These are phyloP conservation scores for Penicillium sp. DNA, from an alignment of 2,329 filamentous ascomycete genomes.

Conservation along the genomic window DNA sequence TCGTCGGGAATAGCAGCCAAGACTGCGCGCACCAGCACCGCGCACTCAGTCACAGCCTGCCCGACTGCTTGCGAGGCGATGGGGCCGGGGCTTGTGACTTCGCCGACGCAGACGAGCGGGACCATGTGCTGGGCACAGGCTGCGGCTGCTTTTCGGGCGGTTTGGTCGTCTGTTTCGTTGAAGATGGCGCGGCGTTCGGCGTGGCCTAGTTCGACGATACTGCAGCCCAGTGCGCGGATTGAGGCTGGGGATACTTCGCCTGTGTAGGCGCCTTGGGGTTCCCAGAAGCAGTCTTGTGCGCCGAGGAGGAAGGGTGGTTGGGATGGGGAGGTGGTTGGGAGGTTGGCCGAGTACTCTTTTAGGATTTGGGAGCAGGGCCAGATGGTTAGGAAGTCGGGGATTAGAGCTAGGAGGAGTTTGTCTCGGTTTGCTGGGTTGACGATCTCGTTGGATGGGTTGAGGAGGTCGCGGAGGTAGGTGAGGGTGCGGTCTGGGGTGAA, in stretches of 20 bases:
- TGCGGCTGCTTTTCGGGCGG: slow-evolving; percentile 61
- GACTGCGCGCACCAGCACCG: slow-evolving; percentile 56
- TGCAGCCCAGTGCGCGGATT: slow-evolving; percentile 58
- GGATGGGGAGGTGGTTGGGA: slow-evolving; percentile 10
- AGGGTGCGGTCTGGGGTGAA: slow-evolving; percentile 44
- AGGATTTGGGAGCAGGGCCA: slow-evolving; percentile 38
- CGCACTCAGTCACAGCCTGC: slow-evolving; percentile 57
- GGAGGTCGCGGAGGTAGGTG: slow-evolving; percentile 46
- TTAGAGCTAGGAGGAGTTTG: slow-evolving; percentile 62
- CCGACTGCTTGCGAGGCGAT: slow-evolving; percentile 44
- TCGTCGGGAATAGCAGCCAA: slow-evolving; percentile 52
- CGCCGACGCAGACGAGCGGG: slow-evolving; percentile 73
- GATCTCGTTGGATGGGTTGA: slow-evolving; percentile 41
- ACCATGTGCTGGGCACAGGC: slow-evolving; percentile 61
- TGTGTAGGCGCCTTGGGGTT: slow-evolving; percentile 64
- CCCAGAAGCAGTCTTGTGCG: slow-evolving; percentile 66
- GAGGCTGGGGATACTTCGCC: slow-evolving; percentile 65
- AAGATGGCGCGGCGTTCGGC: slow-evolving; percentile 67
- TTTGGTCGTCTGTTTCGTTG: slow-evolving; percentile 61
- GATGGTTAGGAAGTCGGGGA: slow-evolving; percentile 68
- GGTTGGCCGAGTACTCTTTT: slow-evolving; percentile 23
- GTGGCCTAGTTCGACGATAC: slow-evolving; percentile 69
- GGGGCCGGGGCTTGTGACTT: slow-evolving; percentile 47
- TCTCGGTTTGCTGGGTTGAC: slow-evolving; percentile 37
- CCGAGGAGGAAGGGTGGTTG: slow-evolving; percentile 53